These are phyloP conservation scores for Prunus armeniaca DNA, from an alignment of 306 rosid genomes.

Conservation along the genomic window DNA sequence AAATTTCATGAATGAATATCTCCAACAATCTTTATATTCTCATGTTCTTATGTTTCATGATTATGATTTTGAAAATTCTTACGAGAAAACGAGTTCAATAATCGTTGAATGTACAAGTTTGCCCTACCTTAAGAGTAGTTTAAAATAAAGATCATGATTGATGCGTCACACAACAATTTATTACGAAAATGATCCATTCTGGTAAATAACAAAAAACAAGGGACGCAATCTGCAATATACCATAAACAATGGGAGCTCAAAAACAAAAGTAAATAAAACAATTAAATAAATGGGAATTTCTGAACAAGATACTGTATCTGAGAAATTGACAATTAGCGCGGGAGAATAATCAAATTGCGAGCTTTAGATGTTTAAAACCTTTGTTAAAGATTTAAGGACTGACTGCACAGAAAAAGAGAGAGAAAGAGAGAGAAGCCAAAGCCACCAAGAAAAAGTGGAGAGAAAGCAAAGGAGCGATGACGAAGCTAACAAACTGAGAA, in stretches of 20 bases:
- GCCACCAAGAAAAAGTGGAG: background rate
- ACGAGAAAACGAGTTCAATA: too few relatives aligned
- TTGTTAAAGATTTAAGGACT: background rate
- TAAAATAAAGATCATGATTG: too few relatives aligned
- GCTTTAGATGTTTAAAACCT: constrained; percentile 9
- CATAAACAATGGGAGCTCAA: background rate
- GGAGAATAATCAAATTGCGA: constrained; percentile 41
- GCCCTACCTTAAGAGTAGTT: too few relatives aligned
- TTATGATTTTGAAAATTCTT: too few relatives aligned
- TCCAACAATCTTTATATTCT: too few relatives aligned
- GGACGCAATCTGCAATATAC: background rate
- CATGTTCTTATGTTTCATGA: too few relatives aligned
- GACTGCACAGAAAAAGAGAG: constrained; percentile 1
- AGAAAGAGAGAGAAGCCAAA: background rate
- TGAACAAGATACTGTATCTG: background rate
- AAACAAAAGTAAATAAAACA: background rate
- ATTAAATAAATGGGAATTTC: too few relatives aligned
- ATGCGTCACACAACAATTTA: background rate
- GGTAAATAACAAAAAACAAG: background rate
- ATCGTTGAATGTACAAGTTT: too few relatives aligned
- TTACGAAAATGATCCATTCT: background rate
- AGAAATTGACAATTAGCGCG: constrained; percentile 35
- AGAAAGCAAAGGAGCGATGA: background rate
- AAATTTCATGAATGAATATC: too few relatives aligned
- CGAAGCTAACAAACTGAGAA: background rate